phyloP scores from a whole-genome alignment of 345 rosid species.

The Boechera retrofracta region DNA sequence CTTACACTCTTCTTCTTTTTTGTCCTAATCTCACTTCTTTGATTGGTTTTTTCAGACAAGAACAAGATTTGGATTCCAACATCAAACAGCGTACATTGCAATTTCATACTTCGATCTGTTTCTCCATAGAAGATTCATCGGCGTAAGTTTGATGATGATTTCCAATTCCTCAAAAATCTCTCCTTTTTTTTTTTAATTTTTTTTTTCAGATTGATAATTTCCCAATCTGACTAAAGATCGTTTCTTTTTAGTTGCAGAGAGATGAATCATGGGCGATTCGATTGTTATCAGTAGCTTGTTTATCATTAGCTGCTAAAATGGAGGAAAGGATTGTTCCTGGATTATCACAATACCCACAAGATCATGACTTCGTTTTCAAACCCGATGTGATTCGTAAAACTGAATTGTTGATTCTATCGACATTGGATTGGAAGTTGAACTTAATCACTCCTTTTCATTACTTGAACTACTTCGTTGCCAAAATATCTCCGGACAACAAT shows the following conservation, averaged over 20 bases:
- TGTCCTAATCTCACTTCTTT: not conserved
- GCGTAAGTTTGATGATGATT: conserved; percentile 52
- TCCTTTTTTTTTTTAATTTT: not conserved
- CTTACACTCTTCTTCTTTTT: not conserved
- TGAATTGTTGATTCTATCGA: conserved; percentile 67
- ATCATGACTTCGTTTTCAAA: conserved; percentile 58
- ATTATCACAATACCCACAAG: conserved; percentile 58
- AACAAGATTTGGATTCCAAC: conserved; percentile 64
- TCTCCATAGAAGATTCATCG: conserved; percentile 62
- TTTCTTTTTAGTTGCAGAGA: conserved; percentile 48
- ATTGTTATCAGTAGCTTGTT: conserved; percentile 74
- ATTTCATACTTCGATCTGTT: conserved; percentile 74
- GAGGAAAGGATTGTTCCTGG: conserved; percentile 72
- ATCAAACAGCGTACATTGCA: conserved; percentile 74
- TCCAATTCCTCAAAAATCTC: not conserved
- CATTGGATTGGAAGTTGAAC: conserved; percentile 82
- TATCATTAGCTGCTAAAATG: conserved; percentile 87
- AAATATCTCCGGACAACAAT: conserved; percentile 42
- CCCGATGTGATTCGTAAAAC: conserved; percentile 61
- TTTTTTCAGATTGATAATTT: not conserved
- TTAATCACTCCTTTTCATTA: conserved; percentile 74
- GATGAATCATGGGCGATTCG: conserved; percentile 76
- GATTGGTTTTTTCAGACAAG: conserved; percentile 54
- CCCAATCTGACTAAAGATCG: not conserved
- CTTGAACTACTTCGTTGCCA: conserved; percentile 61